Percentiles rank a stretch among this genome's conserved stretches.
Conservation (phyloP, 352 stramenopile species). For the Elongisporangium undulatum region DNA sequence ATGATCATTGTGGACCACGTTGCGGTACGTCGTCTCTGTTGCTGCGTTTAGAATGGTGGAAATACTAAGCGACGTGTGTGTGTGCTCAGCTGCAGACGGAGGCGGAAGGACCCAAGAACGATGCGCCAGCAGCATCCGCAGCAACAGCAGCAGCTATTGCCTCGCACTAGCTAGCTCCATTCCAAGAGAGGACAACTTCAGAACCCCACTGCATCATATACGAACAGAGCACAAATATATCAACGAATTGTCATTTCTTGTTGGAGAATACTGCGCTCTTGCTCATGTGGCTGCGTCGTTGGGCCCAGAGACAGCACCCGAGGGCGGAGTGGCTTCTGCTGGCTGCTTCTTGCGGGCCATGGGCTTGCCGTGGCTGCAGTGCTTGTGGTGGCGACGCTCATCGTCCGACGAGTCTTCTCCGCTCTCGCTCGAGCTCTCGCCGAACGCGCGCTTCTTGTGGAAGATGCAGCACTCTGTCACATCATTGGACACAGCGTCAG, state of each 20-base stretch:
- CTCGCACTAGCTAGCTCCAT: conserved; percentile 9
- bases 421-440: conserved; percentile 90
- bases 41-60: not conserved
- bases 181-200: not conserved
- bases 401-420: conserved; percentile 58
- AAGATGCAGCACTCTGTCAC: conserved; percentile 89
- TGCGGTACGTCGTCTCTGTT: conserved; percentile 17
- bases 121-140: not conserved
- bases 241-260: not conserved
- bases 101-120: not conserved
- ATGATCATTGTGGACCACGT: conserved; percentile 83
- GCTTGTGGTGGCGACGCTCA: conserved; percentile 17
- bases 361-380: conserved; percentile 3
- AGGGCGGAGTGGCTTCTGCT: conserved; percentile 22
- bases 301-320: not conserved
- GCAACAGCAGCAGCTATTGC: not conserved
- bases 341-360: conserved; percentile 18
- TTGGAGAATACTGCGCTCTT: no score
- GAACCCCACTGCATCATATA: not conserved
- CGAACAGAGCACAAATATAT: not conserved
- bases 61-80: not conserved
- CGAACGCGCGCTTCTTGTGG: conserved; percentile 90
- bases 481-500: conserved; percentile 1
- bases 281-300: not conserved
- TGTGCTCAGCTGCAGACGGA: not conserved